These are phyloP conservation scores for Bryopsis sp. DNA, from an alignment of 139 green algal species.

Conservation along the genomic window DNA sequence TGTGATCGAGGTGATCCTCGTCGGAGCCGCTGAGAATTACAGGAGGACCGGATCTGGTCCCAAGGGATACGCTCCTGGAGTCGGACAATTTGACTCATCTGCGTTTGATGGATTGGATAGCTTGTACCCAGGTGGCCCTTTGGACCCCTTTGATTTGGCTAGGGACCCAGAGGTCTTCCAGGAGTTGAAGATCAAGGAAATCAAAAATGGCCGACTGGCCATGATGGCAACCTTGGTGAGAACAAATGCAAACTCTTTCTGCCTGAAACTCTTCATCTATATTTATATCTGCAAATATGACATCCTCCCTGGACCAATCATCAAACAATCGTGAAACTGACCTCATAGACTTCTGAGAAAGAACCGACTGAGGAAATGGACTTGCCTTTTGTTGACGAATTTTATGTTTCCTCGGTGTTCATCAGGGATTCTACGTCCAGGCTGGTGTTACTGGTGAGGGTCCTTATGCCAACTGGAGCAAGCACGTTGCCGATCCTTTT, in stretches of 20 bases:
- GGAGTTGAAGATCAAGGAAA: conserved; percentile 96
- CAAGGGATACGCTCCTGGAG: conserved; percentile 75
- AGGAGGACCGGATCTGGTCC: conserved; percentile 67
- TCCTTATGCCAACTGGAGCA: conserved; percentile 90
- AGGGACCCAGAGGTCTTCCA: conserved; percentile 84
- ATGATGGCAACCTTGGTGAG: conserved; percentile 81
- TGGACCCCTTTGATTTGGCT: conserved; percentile 91
- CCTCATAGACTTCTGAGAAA: too few species aligned
- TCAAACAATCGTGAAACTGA: too few species aligned
- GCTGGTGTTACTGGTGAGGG: conserved; percentile 83
- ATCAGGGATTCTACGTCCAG: conserved; percentile 72
- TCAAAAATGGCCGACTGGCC: conserved; percentile 93
- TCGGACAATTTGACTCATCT: conserved; percentile 83
- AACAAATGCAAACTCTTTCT: neutral
- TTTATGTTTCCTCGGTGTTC: neutral
- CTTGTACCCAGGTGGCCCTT: conserved; percentile 89
- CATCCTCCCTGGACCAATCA: too few species aligned
- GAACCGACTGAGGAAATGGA: too few species aligned
- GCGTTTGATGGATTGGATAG: conserved; percentile 81
- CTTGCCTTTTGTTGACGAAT: too few species aligned
- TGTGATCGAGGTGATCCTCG: conserved; percentile 69
- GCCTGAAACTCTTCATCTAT: too few species aligned
- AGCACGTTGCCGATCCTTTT: conserved; percentile 91
- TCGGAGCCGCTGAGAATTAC: conserved; percentile 85
- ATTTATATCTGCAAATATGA: too few species aligned